These are phyloP conservation scores for Scedosporium dehoogii DNA, from an alignment of 2,329 filamentous ascomycete genomes.

Conservation along the genomic window DNA sequence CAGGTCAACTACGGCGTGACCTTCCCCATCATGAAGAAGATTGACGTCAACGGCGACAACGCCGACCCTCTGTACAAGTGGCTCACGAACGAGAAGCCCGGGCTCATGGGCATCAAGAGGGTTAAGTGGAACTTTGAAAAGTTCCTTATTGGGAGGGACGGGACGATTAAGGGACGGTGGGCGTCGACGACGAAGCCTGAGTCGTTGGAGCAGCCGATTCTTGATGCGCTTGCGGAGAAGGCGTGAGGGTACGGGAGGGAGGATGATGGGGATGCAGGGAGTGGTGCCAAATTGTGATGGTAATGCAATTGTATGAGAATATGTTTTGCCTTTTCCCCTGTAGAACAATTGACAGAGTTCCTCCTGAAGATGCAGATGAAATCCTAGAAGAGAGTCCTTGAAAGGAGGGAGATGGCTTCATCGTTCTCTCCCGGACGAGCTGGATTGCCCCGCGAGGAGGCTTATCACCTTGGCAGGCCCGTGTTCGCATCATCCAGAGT, in stretches of 20 bases:
- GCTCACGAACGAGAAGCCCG: slow-evolving; percentile 64
- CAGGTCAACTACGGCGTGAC: slow-evolving; percentile 88
- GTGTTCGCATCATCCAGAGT: too few species aligned
- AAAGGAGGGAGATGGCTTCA: background rate
- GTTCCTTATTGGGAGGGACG: slow-evolving; percentile 81
- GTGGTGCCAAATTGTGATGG: background rate
- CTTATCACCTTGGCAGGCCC: too few species aligned
- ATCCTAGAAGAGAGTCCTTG: background rate
- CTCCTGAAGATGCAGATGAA: background rate
- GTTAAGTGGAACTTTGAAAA: slow-evolving; percentile 99
- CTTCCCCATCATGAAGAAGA: slow-evolving; percentile 87
- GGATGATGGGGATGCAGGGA: background rate
- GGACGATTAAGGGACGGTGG: slow-evolving; percentile 78
- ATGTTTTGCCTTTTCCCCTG: background rate
- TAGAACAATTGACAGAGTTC: background rate
- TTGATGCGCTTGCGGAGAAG: slow-evolving; percentile 52
- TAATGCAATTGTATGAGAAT: background rate
- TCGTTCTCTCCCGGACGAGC: too few species aligned
- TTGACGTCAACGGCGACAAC: slow-evolving; percentile 82
- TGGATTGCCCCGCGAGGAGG: too few species aligned
- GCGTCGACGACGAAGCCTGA: slow-evolving; percentile 83
- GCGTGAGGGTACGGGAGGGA: background rate
- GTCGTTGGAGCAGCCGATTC: slow-evolving; percentile 61
- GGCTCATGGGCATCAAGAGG: slow-evolving; percentile 76
- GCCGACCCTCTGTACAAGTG: slow-evolving; percentile 74